Percentiles rank a stretch among this genome's conserved stretches.
phyloP scores from a whole-genome alignment of 495 filamentous ascomycete species.

The Annulohypoxylon moriforme region DNA sequence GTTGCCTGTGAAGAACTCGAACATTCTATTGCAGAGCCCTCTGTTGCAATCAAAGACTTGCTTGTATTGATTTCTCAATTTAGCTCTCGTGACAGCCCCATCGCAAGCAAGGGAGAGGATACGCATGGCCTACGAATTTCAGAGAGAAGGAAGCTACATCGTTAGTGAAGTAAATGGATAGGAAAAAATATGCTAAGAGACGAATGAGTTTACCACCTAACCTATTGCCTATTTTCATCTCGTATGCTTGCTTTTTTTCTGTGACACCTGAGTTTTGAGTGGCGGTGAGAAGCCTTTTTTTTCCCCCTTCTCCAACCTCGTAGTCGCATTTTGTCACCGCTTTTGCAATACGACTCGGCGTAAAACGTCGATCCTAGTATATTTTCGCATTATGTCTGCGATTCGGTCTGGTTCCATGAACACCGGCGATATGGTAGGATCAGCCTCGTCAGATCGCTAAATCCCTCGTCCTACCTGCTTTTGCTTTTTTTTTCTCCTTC shows the following conservation, averaged over 20 bases:
- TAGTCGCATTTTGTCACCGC: constrained; percentile 22
- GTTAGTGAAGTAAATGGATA: constrained; percentile 41
- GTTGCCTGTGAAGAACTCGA: constrained; percentile 18
- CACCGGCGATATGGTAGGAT: constrained; percentile 9
- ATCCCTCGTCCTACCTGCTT: neutral
- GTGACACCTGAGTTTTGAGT: constrained; percentile 22
- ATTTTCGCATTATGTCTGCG: neutral
- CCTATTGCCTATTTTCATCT: neutral
- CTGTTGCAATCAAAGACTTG: constrained; percentile 23
- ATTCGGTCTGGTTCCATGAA: constrained; percentile 17
- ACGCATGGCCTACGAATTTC: constrained; percentile 1
- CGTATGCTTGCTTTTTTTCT: neutral
- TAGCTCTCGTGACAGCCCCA: constrained; percentile 18
- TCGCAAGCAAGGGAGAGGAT: constrained; percentile 36
- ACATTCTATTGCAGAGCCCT: neutral
- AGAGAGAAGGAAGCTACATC: constrained; percentile 20
- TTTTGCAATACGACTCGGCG: constrained; percentile 11
- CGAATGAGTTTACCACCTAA: constrained; percentile 30
- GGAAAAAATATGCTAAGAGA: constrained; percentile 40
- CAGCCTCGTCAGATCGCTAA: neutral
- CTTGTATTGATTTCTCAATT: constrained; percentile 28
- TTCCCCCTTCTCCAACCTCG: neutral
- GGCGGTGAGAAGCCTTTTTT: constrained; percentile 31
- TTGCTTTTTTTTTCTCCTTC: neutral
- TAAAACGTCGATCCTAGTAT: constrained; percentile 18